Evolutionary conservation across 1,284 basidiomycete species (phyloP), one percentile per base, ranked within the genome.

Genomic region (Afroboletus lepidellus): DNA sequence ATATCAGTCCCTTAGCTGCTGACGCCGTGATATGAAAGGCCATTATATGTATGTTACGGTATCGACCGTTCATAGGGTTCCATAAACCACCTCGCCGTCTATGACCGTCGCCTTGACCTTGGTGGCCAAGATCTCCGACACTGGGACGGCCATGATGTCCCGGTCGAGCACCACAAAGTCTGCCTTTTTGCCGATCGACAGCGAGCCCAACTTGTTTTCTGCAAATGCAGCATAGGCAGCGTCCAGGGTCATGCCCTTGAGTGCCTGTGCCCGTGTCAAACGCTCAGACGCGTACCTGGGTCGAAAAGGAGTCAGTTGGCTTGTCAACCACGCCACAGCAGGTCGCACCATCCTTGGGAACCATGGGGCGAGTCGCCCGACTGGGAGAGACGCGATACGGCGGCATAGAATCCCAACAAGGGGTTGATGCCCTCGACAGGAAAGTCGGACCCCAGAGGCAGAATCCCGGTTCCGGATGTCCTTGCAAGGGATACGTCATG

Each of bases 381-480:
- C 1, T 77, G 72, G 25, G 82, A 80, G 2, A 92, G 74, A 13
- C 94, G 79, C 0, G 91, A 79, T 3, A 94, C 81, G 0, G 93
- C 90, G 3, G 94, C 91, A 63, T 94, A 94, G 70, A 96, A 94
- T 2, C 92, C 92, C 3, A 86, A 69, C 12, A 92, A 71, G 1
- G 90, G 90, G 59, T 90, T 88, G 48, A 91, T 85, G 16, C 79
- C 77, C 69, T 95, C 93, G 2, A 98, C 86, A 1, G 94, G 94
- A 69, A 96, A 96, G 69, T 97, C 94, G 3, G 91, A 92, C 11
- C 94, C 94, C 0, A 96, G 76, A 0, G 90, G 85, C 3, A 94
- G 77, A 12, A 85, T 75, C 2, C 77, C 71, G 16, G 76, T 74
- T 12, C 65, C 71, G 21, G 85, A 85, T 8, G 49, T 51, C 36